Conservation (phyloP, 2,329 filamentous ascomycete genomes). For the Microcyclospora pomicola region DNA sequence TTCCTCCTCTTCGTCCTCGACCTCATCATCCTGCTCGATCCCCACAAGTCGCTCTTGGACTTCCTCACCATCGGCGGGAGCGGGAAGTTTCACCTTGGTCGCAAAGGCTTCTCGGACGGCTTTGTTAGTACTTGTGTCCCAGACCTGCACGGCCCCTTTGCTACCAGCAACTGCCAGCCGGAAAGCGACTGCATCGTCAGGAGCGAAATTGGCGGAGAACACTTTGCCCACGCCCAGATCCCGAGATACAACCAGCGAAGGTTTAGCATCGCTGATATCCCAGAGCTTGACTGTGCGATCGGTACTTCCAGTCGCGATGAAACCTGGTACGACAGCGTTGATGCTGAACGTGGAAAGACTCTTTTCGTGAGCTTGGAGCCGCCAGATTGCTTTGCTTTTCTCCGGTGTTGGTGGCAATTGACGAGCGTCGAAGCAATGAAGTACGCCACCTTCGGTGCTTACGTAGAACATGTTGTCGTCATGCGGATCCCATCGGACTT, state of each 20-base stretch:
- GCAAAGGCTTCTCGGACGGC: conserved; percentile 77
- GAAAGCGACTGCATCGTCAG: conserved; percentile 83
- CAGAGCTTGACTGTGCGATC: conserved; percentile 95
- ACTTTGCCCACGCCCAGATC: conserved; percentile 91
- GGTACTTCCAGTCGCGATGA: conserved; percentile 82
- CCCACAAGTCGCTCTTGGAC: conserved; percentile 65
- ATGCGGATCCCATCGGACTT: conserved; percentile 83
- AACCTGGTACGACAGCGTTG: conserved; percentile 79
- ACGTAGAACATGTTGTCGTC: conserved; percentile 85
- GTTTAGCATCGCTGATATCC: conserved; percentile 62
- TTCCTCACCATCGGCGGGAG: conserved; percentile 37
- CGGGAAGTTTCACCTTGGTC: conserved; percentile 44
- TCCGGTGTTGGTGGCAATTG: conserved; percentile 59
- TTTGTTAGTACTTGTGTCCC: conserved; percentile 91
- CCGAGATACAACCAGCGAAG: conserved; percentile 78
- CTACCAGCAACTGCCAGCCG: conserved; percentile 85
- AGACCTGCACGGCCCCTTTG: conserved; percentile 83
- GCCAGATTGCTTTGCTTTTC: conserved; percentile 78
- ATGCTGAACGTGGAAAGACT: conserved; percentile 86
- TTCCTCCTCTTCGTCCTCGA: conserved; percentile 44
- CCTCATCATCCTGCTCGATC: conserved; percentile 48
- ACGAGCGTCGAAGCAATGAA: conserved; percentile 84
- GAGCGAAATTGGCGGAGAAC: conserved; percentile 80
- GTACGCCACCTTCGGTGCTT: conserved; percentile 78
- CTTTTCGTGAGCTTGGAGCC: conserved; percentile 87